These are phyloP conservation scores for Coniophora puteana DNA, from an alignment of 1,284 basidiomycete species.

Conservation along the genomic window DNA sequence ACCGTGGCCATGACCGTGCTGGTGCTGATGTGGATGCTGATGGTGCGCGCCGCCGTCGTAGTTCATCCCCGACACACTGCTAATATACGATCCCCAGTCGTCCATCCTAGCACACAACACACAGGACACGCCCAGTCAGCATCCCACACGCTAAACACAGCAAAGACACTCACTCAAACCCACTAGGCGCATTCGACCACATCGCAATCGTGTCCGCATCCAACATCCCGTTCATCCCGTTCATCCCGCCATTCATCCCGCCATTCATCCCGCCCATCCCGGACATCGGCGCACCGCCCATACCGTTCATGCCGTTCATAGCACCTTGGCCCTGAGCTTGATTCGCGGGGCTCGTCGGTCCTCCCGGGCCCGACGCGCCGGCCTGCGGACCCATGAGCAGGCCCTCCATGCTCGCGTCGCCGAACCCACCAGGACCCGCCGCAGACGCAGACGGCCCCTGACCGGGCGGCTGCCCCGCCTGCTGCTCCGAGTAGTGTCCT, in stretches of 20 bases:
- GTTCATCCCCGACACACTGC: slow-evolving; percentile 25
- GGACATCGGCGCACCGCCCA: too few relatives aligned
- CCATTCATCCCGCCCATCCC: slow-evolving; percentile 6
- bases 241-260: slow-evolving; percentile 4
- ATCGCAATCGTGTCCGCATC: slow-evolving; percentile 50
- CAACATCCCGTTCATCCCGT: slow-evolving; percentile 15
- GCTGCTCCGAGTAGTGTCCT: background rate
- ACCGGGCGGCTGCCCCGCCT: background rate
- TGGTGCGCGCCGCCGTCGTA: too few relatives aligned
- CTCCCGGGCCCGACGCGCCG: background rate
- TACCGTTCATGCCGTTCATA: slow-evolving; percentile 15
- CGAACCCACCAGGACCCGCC: too few relatives aligned
- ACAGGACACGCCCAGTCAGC: too few relatives aligned
- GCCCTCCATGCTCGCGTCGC: too few relatives aligned
- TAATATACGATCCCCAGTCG: slow-evolving; percentile 34
- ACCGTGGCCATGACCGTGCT: too few relatives aligned
- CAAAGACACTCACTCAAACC: slow-evolving; percentile 49
- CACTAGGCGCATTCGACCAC: slow-evolving; percentile 55
- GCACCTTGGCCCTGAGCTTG: slow-evolving; percentile 2
- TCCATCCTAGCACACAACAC: slow-evolving; percentile 18
- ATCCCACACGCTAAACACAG: too few relatives aligned
- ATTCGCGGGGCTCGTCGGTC: too few relatives aligned
- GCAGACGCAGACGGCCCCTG: background rate
- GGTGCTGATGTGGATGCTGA: too few relatives aligned
- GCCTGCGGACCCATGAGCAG: too few relatives aligned